Evolutionary conservation across 2,329 filamentous ascomycete species (phyloP), one percentile per base, ranked within the genome.

Genomic region (Microsporum canis): DNA sequence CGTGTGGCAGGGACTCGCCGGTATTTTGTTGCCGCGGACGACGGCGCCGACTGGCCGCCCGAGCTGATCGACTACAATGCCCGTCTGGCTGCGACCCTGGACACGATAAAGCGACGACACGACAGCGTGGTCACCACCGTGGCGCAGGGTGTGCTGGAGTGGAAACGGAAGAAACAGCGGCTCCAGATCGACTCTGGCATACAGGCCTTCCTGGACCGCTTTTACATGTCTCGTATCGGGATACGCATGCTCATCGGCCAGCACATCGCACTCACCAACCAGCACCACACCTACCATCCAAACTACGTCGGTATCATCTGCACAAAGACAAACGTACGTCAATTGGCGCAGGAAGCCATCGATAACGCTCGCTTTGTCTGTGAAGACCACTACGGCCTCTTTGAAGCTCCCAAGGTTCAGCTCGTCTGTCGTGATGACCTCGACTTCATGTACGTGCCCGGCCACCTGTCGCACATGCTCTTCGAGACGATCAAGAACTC

Each of bases 401-500:
- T 97, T 70, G 92, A 97, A 71, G 91, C 94, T 6, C 94, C 94
- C 61, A 95, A 95, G 75, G 88, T 99, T 67, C 91, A 97, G 76
- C 87, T 99, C 61, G 89, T 99, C 63, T 99, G 94, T 80, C 91
- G 91, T 70, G 88, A 90, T 17, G 86, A 95, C 73, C 82, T 99
- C 70, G 88, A 95, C 79, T 99, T 99, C 78, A 99, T 99, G 94
- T 99, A 99, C 72, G 94, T 99, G 60, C 94, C 94, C 0, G 94
- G 94, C n/a, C 94, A 99, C 77, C 74, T 99, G 74, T 96, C 91
- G 67, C 94, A 99, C 78, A 99, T 99, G 94, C 87, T 99, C 58
- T 99, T 99, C 75, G 94, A 99, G 78, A 99, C 94, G 1, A 81
- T 99, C 73, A 99, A 99, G 79, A 99, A 99, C 80, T 96, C 91